Conservation (phyloP, 2,329 filamentous ascomycete genomes). For the Trichoderma lentiforme region DNA sequence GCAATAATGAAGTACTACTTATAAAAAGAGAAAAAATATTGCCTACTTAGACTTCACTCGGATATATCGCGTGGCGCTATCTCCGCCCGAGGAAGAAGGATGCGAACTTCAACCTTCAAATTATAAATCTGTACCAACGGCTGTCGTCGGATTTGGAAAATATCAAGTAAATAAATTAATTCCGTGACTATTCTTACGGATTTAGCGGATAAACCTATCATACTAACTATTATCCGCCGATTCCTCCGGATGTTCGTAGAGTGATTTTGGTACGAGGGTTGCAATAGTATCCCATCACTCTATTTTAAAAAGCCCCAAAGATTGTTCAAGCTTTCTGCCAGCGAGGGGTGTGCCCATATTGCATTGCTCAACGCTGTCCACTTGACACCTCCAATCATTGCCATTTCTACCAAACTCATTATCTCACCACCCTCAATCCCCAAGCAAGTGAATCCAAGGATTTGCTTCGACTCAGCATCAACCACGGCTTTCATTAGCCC, state of each 20-base stretch:
- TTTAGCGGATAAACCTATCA: neutral
- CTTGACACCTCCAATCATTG: constrained; percentile 44
- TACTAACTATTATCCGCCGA: neutral
- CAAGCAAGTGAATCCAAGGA: constrained; percentile 51
- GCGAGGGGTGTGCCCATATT: constrained; percentile 49
- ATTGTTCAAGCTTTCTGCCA: constrained; percentile 51
- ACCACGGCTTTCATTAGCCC: constrained; percentile 53
- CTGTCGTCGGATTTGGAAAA: neutral
- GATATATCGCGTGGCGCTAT: neutral
- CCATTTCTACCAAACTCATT: constrained; percentile 52
- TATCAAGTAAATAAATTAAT: neutral
- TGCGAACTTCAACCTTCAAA: neutral
- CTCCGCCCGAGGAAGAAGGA: neutral
- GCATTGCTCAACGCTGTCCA: constrained; percentile 41
- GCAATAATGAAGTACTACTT: neutral
- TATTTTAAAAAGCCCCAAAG: constrained; percentile 43
- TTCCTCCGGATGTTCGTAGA: neutral
- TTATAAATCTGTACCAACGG: neutral
- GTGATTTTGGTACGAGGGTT: neutral
- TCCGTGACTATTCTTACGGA: neutral
- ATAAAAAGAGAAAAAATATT: neutral
- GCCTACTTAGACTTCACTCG: neutral
- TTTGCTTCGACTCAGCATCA: constrained; percentile 45
- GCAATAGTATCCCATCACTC: neutral
- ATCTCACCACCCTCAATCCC: constrained; percentile 51